phyloP scores from a whole-genome alignment of 1,139 yeast genomes.

The Geotrichum armillariae region DNA sequence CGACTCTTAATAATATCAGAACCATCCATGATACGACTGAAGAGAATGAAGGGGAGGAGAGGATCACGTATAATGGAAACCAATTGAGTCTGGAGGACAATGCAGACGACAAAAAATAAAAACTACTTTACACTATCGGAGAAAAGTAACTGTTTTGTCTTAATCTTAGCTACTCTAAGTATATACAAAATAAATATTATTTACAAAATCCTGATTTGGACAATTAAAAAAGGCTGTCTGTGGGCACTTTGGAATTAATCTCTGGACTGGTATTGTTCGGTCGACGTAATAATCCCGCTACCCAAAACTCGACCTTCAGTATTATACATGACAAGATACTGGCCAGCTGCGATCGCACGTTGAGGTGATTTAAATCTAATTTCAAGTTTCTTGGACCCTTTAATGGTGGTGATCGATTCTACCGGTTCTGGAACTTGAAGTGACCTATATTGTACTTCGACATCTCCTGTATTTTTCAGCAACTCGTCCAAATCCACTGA shows the following conservation, averaged over 20 bases:
- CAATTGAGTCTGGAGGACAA: conserved; percentile 45
- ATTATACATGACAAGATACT: conserved; percentile 71
- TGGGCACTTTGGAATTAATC: background rate
- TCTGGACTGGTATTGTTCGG: background rate
- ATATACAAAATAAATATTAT: conserved; percentile 1
- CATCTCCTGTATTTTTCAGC: conserved; percentile 26
- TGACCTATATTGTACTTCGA: conserved; percentile 67
- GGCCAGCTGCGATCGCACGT: conserved; percentile 90
- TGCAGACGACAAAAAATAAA: conserved; percentile 8
- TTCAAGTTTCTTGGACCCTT: conserved; percentile 23
- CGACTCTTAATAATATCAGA: conserved; percentile 15
- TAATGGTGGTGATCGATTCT: conserved; percentile 13
- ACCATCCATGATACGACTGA: conserved; percentile 23
- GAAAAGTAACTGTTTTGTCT: no score
- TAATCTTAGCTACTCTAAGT: no score
- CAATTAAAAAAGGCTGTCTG: conserved; percentile 4
- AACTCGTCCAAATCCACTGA: conserved; percentile 25
- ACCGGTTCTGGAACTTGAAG: conserved; percentile 56
- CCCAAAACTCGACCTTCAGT: conserved; percentile 67
- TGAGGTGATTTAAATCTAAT: conserved; percentile 46
- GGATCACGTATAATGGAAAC: conserved; percentile 50
- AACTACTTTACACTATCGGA: background rate
- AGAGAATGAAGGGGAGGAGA: conserved; percentile 32
- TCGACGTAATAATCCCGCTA: conserved; percentile 55
- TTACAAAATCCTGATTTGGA: no score